phyloP scores from a whole-genome alignment of 2,329 filamentous ascomycete genomes.

The Sporothrix brunneoviolacea region DNA sequence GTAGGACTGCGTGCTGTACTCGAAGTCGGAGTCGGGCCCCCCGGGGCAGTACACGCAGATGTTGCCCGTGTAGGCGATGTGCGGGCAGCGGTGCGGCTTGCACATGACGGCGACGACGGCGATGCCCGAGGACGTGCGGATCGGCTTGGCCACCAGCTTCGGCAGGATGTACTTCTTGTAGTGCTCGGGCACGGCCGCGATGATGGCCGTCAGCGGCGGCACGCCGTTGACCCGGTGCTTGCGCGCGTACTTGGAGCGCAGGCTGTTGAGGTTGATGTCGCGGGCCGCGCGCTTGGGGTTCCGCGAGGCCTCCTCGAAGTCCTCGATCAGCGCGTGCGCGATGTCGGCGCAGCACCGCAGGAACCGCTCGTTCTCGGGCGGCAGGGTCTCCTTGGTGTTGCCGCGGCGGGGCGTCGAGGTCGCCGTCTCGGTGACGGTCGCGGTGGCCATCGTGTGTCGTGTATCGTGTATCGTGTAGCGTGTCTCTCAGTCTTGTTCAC shows the following conservation, averaged over 20 bases:
- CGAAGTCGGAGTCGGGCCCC: constrained; percentile 95
- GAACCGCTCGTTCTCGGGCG: constrained; percentile 90
- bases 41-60: constrained; percentile 99
- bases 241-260: constrained; percentile 82
- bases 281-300: constrained; percentile 66
- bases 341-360: constrained; percentile 94
- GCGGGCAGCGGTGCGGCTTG: constrained; percentile 94
- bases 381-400: constrained; percentile 56
- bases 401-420: not conserved
- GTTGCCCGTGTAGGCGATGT: constrained; percentile 97
- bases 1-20: constrained; percentile 98
- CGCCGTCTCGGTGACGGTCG: constrained; percentile 33
- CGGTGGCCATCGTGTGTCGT: constrained; percentile 13
- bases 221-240: constrained; percentile 86
- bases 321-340: constrained; percentile 86
- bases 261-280: constrained; percentile 86
- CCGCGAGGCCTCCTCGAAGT: constrained; percentile 70
- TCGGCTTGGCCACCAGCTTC: constrained; percentile 94
- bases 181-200: constrained; percentile 96
- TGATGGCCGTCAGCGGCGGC: constrained; percentile 91
- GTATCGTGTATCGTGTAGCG: too few species aligned
- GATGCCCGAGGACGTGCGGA: constrained; percentile 69
- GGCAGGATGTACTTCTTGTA: constrained; percentile 99
- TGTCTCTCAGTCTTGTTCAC: too few species aligned
- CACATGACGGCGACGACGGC: constrained; percentile 99